Percentiles rank a stretch among this genome's conserved stretches.
Conservation (phyloP, 176 grass and related monocot genomes). For the Tuctoria greenei region DNA sequence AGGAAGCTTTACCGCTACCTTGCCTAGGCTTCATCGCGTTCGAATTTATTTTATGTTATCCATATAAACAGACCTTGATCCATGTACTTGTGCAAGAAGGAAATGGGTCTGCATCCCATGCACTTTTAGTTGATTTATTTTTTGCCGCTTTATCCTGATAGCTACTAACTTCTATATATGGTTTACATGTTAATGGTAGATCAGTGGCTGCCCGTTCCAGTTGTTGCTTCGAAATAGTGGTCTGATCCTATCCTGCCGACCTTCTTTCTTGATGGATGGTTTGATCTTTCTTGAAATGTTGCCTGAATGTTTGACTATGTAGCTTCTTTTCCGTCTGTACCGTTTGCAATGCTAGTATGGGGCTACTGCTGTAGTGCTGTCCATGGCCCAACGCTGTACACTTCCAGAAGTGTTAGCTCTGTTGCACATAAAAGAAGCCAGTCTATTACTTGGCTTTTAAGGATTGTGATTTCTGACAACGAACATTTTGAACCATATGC, state of each 20-base stretch:
- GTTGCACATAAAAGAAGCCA: not conserved
- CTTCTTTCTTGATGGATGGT: not conserved
- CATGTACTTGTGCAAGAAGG: slow-evolving; percentile 31
- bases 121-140: slow-evolving; percentile 4
- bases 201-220: not conserved
- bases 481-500: not conserved
- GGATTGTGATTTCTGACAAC: not conserved
- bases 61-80: slow-evolving; percentile 32
- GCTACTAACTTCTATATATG: slow-evolving; percentile 3
- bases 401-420: not conserved
- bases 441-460: not conserved
- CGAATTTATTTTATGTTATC: slow-evolving; percentile 5
- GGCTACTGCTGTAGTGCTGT: not conserved
- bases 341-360: no score
- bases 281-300: not conserved
- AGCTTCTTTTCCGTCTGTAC: not conserved
- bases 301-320: not conserved
- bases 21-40: slow-evolving; percentile 26
- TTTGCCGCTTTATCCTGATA: not conserved
- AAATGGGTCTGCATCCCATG: slow-evolving; percentile 28
- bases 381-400: not conserved
- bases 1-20: slow-evolving; percentile 83
- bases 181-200: slow-evolving; percentile 14
- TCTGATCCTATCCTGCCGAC: not conserved
- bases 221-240: not conserved